These are phyloP conservation scores for Thozetella sp. DNA, from an alignment of 495 filamentous ascomycete genomes.

Conservation along the genomic window DNA sequence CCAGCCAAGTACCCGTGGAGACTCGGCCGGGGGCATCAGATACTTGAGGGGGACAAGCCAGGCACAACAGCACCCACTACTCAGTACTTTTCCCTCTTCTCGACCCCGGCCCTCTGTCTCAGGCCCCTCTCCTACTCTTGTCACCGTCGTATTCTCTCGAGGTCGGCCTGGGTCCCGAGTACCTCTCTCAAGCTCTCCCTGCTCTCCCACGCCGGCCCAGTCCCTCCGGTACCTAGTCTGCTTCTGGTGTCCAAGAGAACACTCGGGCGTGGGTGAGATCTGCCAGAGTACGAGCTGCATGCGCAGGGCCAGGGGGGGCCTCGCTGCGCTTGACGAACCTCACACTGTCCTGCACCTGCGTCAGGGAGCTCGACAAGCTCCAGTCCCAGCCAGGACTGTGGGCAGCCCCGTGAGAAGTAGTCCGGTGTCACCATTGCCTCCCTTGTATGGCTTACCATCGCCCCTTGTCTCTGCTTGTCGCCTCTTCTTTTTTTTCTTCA, in stretches of 20 bases:
- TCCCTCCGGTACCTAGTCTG: neutral
- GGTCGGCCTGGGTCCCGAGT: too few relatives aligned
- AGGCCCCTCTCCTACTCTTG: conserved; percentile 17
- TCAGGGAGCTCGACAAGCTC: neutral
- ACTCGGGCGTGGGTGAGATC: neutral
- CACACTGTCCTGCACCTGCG: neutral
- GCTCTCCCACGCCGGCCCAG: neutral
- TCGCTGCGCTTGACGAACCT: neutral
- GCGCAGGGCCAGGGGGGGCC: neutral
- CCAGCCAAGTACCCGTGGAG: neutral
- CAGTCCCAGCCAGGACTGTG: neutral
- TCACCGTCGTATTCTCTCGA: conserved; percentile 22
- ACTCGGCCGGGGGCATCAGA: neutral
- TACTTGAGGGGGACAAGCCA: neutral
- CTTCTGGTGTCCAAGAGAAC: neutral
- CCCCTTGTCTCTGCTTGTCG: neutral
- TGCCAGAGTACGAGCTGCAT: neutral
- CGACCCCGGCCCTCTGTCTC: conserved; percentile 15
- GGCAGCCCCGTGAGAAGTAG: neutral
- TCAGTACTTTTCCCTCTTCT: neutral
- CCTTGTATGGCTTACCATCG: conserved; percentile 1
- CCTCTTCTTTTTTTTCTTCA: neutral
- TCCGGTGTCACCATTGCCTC: neutral
- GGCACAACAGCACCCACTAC: neutral
- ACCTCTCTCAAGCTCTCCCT: conserved; percentile 13